Evolutionary conservation across 176 grass and related monocot genomes (phyloP), one percentile per base, ranked within the genome.

Genomic region (Panicum miliaceum): DNA sequence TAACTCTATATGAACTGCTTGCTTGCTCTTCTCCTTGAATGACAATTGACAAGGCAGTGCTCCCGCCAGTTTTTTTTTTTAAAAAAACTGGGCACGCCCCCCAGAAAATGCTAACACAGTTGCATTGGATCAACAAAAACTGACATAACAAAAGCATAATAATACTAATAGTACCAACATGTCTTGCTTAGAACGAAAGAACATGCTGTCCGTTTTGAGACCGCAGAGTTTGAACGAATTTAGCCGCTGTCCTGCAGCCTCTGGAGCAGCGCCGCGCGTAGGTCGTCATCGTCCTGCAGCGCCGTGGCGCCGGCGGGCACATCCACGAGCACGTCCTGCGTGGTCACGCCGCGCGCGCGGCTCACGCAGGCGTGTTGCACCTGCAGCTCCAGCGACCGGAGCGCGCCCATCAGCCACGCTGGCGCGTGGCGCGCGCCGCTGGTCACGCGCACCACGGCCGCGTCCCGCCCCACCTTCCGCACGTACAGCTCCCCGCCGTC

Each of bases 261-360:
- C 64, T 71, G 69, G 54, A 93, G 84, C 41, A 96, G 76, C 29
- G 80, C 84, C 8, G 72, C 50, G 29, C 86, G 88, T 34, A 96
- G 64, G 67, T 75, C 75, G 20, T 68, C 75, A 16, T 81, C 62
- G 76, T 86, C 86, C 64, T 78, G 82, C 26, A 85, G 20, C 71
- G 7, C 7, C 2, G 56, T 19, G 40, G 29, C 29, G 29, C 29
- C 29, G 29, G 68, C 46, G 13, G 93, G 86, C 66, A 91, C 86
- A 56, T 83, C 85, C 27, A 91, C 91, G 4, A 89, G 67, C 29
- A 89, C 84, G 32, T 96, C 90, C 79, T 91, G 91, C 66, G 93
- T 85, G 16, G 89, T 86, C 22, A 83, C 15, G 40, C 87, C 91
- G 40, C 74, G 83, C 76, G 87, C 48, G 58, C 86, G 87, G 58